Conservation (phyloP, 1,284 basidiomycete species). For the Grifola frondosa region DNA sequence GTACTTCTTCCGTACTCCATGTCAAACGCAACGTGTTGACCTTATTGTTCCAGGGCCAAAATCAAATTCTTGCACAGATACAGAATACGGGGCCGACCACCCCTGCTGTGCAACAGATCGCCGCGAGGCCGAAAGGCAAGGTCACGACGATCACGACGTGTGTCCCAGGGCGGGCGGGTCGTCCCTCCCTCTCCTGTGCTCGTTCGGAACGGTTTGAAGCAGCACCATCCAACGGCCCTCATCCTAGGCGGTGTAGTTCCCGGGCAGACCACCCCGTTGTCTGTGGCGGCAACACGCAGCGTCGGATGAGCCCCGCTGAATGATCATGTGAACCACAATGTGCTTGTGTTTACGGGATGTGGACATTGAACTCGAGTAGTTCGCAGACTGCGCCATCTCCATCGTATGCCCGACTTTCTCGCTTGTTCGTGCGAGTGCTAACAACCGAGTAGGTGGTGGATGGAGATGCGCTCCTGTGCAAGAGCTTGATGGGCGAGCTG, state of each 20-base stretch:
- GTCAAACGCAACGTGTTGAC: constrained; percentile 18
- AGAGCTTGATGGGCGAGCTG: too few relatives aligned
- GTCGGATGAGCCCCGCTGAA: constrained; percentile 41
- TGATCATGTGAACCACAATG: too few relatives aligned
- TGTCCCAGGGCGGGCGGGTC: constrained; percentile 54
- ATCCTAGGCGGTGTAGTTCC: constrained; percentile 47
- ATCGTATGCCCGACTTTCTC: too few relatives aligned
- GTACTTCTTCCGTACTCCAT: constrained; percentile 21
- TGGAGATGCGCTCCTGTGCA: too few relatives aligned
- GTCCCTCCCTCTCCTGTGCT: constrained; percentile 72
- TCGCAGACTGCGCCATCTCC: too few relatives aligned
- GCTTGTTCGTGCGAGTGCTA: too few relatives aligned
- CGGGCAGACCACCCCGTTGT: constrained; percentile 69
- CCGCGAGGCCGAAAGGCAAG: constrained; percentile 44
- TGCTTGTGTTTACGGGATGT: too few relatives aligned
- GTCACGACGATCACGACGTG: constrained; percentile 45
- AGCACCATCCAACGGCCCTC: constrained; percentile 54
- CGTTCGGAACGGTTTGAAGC: constrained; percentile 68
- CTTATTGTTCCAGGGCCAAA: constrained; percentile 48
- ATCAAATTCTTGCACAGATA: constrained; percentile 55
- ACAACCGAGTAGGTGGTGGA: too few relatives aligned
- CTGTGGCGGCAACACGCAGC: constrained; percentile 51
- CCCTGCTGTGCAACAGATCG: constrained; percentile 49
- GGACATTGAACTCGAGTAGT: too few relatives aligned
- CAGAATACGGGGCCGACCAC: constrained; percentile 47